Evolutionary conservation across 2,329 filamentous ascomycete species (phyloP), one percentile per base, ranked within the genome.

Genomic region (Epichloe gansuensis): DNA sequence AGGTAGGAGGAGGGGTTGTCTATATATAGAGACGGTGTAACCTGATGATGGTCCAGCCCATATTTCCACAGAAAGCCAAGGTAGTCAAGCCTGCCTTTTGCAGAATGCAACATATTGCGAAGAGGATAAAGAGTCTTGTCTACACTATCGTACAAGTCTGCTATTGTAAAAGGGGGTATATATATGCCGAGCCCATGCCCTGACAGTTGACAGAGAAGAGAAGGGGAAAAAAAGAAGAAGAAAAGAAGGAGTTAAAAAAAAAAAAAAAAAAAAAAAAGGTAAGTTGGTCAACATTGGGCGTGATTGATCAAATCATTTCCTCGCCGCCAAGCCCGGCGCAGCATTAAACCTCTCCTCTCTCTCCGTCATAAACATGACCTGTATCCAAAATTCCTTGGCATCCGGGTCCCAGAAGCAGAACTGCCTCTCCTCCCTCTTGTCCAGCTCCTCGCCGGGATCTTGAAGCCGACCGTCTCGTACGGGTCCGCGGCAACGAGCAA

Each of bases 361-460:
- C 75, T 98, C 93, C 41, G 93, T 97, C 80, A 96, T 93, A 73
- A 97, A 98, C 76, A 97, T 87, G 59, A 98, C 80, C 75, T 97
- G 93, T 42, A 96, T 81, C 88, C 90, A 97, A 66, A 94, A 98
- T 74, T 97, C 91, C 76, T 94, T 95, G 57, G 85, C 83, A 68
- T 98, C 93, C 55, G 86, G 84, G 70, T 98, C 93, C 76, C 91
- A 98, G 83, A 91, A 97, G 51, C 82, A 86, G 79, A 91, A 98
- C 69, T 91, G 93, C 63, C 85, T 80, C 53, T 88, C 91, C 59
- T 94, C 90, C 25, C 87, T 79, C 62, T 90, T 81, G 72, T 98
- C 93, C 55, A 98, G 83, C 75, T 97, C 55, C 89, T 77, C 5
- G 91, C 88, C 68, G 95, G 93, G 52, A 98, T 76, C 76, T 98